Percentiles rank a stretch among this genome's conserved stretches.
phyloP scores from a whole-genome alignment of 371 early-diverging fungal species.

The Funneliformis caledonium region DNA sequence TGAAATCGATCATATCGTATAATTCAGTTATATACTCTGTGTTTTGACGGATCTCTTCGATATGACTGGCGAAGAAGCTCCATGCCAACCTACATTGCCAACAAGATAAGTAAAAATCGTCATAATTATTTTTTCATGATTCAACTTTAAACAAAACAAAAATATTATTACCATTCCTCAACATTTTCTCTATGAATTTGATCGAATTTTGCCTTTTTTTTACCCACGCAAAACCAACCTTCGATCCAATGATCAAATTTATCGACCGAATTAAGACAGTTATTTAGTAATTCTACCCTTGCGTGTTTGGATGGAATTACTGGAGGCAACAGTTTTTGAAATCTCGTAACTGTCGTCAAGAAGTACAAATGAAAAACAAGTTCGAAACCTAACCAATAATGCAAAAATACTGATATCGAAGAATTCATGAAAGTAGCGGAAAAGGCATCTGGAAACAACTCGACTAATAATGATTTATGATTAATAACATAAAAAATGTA shows the following conservation, averaged over 20 bases:
- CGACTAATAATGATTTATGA: not conserved
- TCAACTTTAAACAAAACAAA: not conserved
- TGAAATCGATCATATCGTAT: conserved; percentile 52
- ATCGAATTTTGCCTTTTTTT: not conserved
- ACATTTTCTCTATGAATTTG: conserved; percentile 25
- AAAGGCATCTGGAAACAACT: not conserved
- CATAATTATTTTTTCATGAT: not conserved
- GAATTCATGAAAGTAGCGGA: not conserved
- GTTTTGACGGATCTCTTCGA: conserved; percentile 53
- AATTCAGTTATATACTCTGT: conserved; percentile 48
- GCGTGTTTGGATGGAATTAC: not conserved
- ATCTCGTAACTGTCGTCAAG: not conserved
- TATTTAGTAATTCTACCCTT: not conserved
- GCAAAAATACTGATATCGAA: conserved; percentile 5
- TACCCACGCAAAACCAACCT: conserved; percentile 31
- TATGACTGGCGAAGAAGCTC: conserved; percentile 32
- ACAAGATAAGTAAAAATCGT: too few species aligned
- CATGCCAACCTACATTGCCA: conserved; percentile 24
- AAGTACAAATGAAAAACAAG: conserved; percentile 35
- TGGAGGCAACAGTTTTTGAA: conserved; percentile 16
- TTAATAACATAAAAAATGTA: conserved; percentile 15
- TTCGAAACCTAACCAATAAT: conserved; percentile 39
- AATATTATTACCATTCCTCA: conserved; percentile 27
- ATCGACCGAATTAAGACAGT: not conserved
- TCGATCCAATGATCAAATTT: conserved; percentile 22